Evolutionary conservation across 108 stramenopile species (phyloP).

Genomic region (Poteriospumella lacustris): DNA sequence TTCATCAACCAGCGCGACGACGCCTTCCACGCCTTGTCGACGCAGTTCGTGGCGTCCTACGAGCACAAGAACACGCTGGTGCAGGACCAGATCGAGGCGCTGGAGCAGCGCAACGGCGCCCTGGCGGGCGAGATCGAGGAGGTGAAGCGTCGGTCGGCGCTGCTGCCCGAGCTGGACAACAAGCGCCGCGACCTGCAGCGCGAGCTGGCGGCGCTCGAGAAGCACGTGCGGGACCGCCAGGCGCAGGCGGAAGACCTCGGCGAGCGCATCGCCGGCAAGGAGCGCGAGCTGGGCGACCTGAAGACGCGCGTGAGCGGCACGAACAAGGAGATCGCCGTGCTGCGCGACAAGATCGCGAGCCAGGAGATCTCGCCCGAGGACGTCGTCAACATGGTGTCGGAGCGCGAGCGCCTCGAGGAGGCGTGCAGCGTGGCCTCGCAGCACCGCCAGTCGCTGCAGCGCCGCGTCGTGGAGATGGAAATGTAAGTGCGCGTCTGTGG

Average conservation of each 20-base stretch:
- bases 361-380: slow-evolving; percentile 54
- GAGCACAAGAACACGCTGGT: slow-evolving; percentile 4
- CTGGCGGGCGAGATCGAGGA: slow-evolving; percentile 63
- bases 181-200: slow-evolving; percentile 45
- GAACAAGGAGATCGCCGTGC: slow-evolving; percentile 18
- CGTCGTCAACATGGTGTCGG: slow-evolving; percentile 42
- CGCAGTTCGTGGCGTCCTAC: slow-evolving; percentile 33
- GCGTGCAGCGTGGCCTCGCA: too few relatives aligned
- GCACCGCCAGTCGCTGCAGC: too few relatives aligned
- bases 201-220: slow-evolving; percentile 41
- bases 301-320: neutral
- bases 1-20: slow-evolving; percentile 81
- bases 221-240: slow-evolving; percentile 33
- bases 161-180: neutral
- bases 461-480: too few relatives aligned
- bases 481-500: too few relatives aligned
- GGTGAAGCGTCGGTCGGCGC: slow-evolving; percentile 47
- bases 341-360: slow-evolving; percentile 27
- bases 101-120: slow-evolving; percentile 13
- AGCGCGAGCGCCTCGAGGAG: slow-evolving; percentile 43
- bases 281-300: neutral
- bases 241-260: slow-evolving; percentile 1
- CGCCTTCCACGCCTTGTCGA: slow-evolving; percentile 56
- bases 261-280: neutral
- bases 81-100: neutral